These are phyloP conservation scores for Mucor lusitanicus DNA, from an alignment of 371 early-diverging fungal genomes.

Conservation along the genomic window DNA sequence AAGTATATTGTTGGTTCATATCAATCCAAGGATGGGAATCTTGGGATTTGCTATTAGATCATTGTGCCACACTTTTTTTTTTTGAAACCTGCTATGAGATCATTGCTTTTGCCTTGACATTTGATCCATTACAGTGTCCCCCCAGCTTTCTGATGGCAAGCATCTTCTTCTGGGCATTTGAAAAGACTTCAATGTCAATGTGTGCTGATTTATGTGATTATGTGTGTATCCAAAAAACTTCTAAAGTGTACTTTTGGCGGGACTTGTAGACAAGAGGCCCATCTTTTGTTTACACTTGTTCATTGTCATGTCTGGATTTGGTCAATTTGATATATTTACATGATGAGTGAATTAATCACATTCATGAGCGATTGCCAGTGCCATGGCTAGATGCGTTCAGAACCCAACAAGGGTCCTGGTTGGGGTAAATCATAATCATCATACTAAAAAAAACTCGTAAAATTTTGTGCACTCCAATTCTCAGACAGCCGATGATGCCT, in stretches of 20 bases:
- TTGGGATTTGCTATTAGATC: too few species aligned
- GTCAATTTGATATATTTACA: too few species aligned
- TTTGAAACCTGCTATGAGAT: too few species aligned
- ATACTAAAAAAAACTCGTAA: background rate
- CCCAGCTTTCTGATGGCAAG: too few species aligned
- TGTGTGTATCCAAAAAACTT: background rate
- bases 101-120: too few species aligned
- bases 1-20: too few species aligned
- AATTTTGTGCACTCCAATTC: background rate
- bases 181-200: too few species aligned
- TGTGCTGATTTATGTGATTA: too few species aligned
- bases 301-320: background rate
- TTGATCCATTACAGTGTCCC: too few species aligned
- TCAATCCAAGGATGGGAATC: too few species aligned
- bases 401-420: conserved; percentile 1
- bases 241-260: background rate
- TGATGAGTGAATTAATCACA: background rate
- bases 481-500: background rate
- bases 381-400: background rate
- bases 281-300: background rate
- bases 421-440: background rate
- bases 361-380: background rate
- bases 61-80: too few species aligned
- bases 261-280: background rate
- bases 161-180: too few species aligned